phyloP scores from a whole-genome alignment of 1,139 yeast genomes.

The Kazachstania sp. region DNA sequence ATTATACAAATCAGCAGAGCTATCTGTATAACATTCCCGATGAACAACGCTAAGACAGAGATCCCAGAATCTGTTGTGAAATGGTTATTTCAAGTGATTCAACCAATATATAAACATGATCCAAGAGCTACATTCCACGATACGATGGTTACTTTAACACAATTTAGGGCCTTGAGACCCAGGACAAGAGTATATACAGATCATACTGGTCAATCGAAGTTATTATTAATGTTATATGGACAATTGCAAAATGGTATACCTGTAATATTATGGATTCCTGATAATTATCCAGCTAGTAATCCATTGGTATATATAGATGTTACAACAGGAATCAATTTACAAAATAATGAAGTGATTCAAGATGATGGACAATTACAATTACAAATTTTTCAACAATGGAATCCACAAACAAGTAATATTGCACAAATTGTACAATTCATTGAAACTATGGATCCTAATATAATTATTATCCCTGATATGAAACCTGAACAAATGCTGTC shows the following conservation, averaged over 20 bases:
- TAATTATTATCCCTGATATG: no score
- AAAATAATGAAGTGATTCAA: conserved; percentile 63
- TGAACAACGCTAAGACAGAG: not conserved
- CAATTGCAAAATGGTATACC: conserved; percentile 38
- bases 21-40: no score
- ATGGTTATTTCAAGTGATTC: conserved; percentile 47
- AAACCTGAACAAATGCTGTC: no score
- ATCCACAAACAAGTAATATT: conserved; percentile 3
- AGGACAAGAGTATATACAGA: conserved; percentile 65
- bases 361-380: conserved; percentile 67
- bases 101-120: conserved; percentile 38
- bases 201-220: conserved; percentile 47
- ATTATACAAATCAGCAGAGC: no score
- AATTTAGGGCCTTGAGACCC: conserved; percentile 47
- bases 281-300: conserved; percentile 50
- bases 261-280: conserved; percentile 71
- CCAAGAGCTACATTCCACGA: conserved; percentile 52
- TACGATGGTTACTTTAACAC: conserved; percentile 44
- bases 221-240: conserved; percentile 61
- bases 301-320: conserved; percentile 54
- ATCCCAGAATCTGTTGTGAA: conserved; percentile 34
- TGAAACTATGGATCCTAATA: not conserved
- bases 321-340: conserved; percentile 39
- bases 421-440: not conserved
- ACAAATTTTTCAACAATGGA: conserved; percentile 61